Base-by-base conservation (phyloP, 352 stramenopile genomes). In the Thraustochytrium striatum region DNA sequence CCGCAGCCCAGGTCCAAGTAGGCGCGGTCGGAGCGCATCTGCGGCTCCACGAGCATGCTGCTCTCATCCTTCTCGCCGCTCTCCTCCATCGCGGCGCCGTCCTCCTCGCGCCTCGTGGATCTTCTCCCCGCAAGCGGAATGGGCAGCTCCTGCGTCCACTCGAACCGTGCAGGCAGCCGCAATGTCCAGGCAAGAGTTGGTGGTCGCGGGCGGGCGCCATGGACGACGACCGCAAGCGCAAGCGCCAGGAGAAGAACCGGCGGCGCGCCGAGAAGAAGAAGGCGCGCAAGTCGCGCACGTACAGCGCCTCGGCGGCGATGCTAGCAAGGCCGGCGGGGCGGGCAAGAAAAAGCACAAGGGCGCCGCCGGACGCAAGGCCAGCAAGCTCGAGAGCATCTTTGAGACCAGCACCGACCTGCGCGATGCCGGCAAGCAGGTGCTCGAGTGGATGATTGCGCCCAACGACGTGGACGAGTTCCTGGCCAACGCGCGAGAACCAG, bases 361-460 rank as follows among this genome's bases (percentile, higher is more conserved):
- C 39, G 39, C 39, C 5, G 39, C 39, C 39, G 13, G 13, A 13
- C 5, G 39, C 39, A 13, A 5, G 39, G 39, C 39, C 39, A 13
- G 5, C 5, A 5, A 75, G 47, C 11, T 75, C 32, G 21, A 70
- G 39, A 30, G 21, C 1, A 75, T 75, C 65, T 75, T 30, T 30
- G 65, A 35, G 11, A 25, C 65, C 9, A n/a, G 21, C 19, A 43
- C 30, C 32, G 52, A 61, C 39, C 50, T 75, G 16, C 32, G 44
- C 28, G 32, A 28, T 5, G 69, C 52, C 30, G 69, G 69, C 50
- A 50, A 79, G 25, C 13, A 62, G 9, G 73, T 50, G 25, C 87
- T 95, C 35, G 84, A 93, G 82, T 95, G 91, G 91, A 83, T 95
- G 13, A 86, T 95, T 62, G 87, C n/a, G n/a, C n/a, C n/a, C n/a